phyloP scores from a whole-genome alignment of 306 rosid genomes.

The Acacia crassicarpa region DNA sequence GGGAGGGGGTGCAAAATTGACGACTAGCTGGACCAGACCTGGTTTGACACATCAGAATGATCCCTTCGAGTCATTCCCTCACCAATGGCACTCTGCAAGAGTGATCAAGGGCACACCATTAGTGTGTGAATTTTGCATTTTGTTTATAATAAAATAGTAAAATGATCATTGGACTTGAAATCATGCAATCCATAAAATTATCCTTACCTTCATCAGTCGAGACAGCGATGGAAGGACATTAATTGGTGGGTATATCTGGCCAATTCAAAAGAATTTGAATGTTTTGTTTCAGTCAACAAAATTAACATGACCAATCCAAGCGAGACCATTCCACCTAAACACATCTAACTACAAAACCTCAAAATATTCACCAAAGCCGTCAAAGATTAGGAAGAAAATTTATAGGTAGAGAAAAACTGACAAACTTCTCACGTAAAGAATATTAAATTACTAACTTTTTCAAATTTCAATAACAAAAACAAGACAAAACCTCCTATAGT shows the following conservation, averaged over 20 bases:
- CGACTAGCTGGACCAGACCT: constrained; percentile 56
- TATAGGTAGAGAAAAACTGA: neutral
- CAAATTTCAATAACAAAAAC: constrained; percentile 1
- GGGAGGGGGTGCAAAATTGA: neutral
- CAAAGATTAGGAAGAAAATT: constrained; percentile 12
- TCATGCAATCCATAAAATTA: constrained; percentile 4
- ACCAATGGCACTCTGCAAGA: constrained; percentile 97
- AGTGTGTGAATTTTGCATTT: constrained; percentile 8
- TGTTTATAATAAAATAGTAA: neutral
- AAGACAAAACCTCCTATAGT: constrained; percentile 10
- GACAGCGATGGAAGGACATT: constrained; percentile 97
- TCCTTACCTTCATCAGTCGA: constrained; percentile 95
- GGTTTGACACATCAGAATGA: constrained; percentile 98
- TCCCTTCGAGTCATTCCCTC: constrained; percentile 99
- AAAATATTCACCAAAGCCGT: constrained; percentile 15
- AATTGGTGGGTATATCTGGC: constrained; percentile 96
- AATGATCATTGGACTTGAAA: neutral
- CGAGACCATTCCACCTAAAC: constrained; percentile 7
- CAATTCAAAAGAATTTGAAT: constrained; percentile 34
- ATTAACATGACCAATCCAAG: neutral
- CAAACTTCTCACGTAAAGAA: constrained; percentile 7
- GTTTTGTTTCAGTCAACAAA: constrained; percentile 22
- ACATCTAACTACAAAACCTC: constrained; percentile 16
- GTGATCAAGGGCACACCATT: constrained; percentile 26
- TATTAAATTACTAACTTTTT: neutral